These are phyloP conservation scores for Aschersonia sp. DNA, from an alignment of 2,329 filamentous ascomycete species.

Conservation along the genomic window DNA sequence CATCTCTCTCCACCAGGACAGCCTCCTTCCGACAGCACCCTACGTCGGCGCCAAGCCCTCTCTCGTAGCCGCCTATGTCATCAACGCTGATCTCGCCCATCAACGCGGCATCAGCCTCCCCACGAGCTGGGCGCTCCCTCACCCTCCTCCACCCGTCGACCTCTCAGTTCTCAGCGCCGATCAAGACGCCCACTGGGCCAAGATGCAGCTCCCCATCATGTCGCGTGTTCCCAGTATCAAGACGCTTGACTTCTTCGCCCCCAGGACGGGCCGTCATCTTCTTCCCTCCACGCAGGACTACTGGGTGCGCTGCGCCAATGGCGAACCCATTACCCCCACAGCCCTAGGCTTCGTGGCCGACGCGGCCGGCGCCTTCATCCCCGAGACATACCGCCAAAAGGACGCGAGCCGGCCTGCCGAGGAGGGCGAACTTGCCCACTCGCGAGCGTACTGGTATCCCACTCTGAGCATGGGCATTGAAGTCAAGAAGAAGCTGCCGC, in stretches of 20 bases:
- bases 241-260: constrained; percentile 17
- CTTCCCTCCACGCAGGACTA: constrained; percentile 10
- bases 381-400: constrained; percentile 34
- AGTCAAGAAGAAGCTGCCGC: constrained; percentile 57
- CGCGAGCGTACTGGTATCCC: constrained; percentile 52
- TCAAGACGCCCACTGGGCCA: constrained; percentile 16
- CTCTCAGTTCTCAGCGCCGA: constrained; percentile 10
- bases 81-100: constrained; percentile 17
- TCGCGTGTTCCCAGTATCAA: constrained; percentile 11
- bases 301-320: constrained; percentile 50
- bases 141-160: constrained; percentile 9
- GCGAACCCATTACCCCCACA: constrained; percentile 48
- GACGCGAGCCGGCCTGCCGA: constrained; percentile 6
- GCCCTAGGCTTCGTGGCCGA: constrained; percentile 53
- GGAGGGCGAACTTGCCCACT: constrained; percentile 8
- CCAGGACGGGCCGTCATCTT: constrained; percentile 4
- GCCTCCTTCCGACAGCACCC: constrained; percentile 15
- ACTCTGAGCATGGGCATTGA: constrained; percentile 65
- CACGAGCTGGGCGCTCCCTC: constrained; percentile 11
- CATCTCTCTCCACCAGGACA: constrained; percentile 25
- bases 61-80: constrained; percentile 23
- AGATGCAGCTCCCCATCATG: constrained; percentile 6
- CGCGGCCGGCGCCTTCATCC: constrained; percentile 47
- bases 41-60: constrained; percentile 14
- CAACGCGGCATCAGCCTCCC: constrained; percentile 17